phyloP scores from a whole-genome alignment of 345 rosid species.

The Acer yangbiense region DNA sequence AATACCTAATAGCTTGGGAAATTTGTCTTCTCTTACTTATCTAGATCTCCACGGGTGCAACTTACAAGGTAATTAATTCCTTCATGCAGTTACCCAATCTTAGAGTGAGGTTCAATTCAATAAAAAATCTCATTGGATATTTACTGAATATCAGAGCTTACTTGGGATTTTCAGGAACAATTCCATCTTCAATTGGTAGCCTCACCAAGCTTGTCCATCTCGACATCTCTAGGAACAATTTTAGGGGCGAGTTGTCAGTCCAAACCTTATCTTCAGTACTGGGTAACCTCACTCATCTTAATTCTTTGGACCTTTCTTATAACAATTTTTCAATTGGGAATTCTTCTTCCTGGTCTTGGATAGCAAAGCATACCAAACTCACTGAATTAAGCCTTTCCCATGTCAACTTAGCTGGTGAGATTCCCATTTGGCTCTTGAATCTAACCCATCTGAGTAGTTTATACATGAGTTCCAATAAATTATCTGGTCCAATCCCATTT shows the following conservation, averaged over 20 bases:
- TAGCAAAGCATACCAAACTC: neutral
- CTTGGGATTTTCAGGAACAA: neutral
- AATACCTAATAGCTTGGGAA: neutral
- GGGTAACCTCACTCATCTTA: neutral
- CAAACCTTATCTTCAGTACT: constrained; percentile 5
- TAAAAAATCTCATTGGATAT: too few species aligned
- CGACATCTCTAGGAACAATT: neutral
- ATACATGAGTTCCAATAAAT: neutral
- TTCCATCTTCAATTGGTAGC: neutral
- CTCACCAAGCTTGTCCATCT: neutral
- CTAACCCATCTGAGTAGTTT: neutral
- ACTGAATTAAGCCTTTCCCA: rapidly evolving
- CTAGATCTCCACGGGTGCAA: neutral
- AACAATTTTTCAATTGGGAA: neutral
- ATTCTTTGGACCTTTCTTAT: neutral
- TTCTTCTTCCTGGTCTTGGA: neutral
- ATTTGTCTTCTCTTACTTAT: constrained; percentile 7
- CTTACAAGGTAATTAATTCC: too few species aligned
- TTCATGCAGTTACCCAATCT: too few species aligned
- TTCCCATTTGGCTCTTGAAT: constrained; percentile 16
- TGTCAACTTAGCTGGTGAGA: constrained; percentile 10
- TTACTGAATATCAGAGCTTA: too few species aligned
- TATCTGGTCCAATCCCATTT: neutral
- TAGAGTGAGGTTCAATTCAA: too few species aligned
- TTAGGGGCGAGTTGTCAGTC: constrained; percentile 4